Evolutionary conservation across 2,329 filamentous ascomycete species (phyloP), one percentile per base, ranked within the genome.

Genomic region (Fusarium sp.): DNA sequence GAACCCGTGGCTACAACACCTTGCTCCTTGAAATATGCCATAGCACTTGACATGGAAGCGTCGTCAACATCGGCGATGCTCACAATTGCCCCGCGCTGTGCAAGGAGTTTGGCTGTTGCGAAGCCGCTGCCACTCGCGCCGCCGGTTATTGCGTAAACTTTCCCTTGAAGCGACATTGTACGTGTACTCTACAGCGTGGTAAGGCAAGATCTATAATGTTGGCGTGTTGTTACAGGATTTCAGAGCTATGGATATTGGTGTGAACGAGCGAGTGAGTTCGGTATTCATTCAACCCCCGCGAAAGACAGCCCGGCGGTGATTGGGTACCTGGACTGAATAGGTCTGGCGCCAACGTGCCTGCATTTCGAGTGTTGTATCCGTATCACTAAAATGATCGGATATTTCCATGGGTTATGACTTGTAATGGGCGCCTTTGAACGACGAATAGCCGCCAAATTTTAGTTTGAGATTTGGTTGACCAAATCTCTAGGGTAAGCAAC

Each of bases 71-170:
- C 83, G 24, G 81, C 79, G 57, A 83, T 75, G 70, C 78, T 80
- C 25, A 83, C 80, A 5, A 67, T 78, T 18, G 78, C 82, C 38
- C 80, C 80, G 55, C 78, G 76, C n/a, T 69, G 61, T 9, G 77
- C 70, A 20, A 84, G 76, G 38, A 80, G 65, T 61, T 79, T 78
- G 27, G 81, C 79, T 5, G 82, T 80, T 29, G 81, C 80, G 22
- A 83, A 75, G 5, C 83, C 82, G 62, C 84, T 84, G 20, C 83
- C 82, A 54, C 81, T 82, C 18, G 81, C 82, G 47, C 79, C 82
- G 22, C 82, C 82, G 5, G 81, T 83, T 44, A 84, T 75, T 48
- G 81, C 82, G 55, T 80, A 82, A 18, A 83, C 77, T 67, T 80
- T 80, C 24, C 75, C 77, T 16, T 67, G 43, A 7, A 79, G 73